Evolutionary conservation across 305 asterid genomes (phyloP).

Genomic region (Lippia alba): DNA sequence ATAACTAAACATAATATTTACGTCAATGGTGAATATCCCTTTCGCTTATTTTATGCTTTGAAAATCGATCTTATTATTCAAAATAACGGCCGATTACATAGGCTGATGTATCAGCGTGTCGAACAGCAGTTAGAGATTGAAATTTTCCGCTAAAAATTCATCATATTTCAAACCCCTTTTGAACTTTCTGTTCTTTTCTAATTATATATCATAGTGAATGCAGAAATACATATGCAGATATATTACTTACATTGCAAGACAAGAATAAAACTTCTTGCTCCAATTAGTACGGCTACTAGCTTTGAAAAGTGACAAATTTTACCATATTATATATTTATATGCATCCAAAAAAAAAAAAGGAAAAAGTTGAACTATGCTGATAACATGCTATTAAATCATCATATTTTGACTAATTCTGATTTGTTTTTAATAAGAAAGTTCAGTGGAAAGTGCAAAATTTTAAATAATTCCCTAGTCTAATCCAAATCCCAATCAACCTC

Average conservation of each 20-base stretch:
- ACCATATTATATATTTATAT: not conserved
- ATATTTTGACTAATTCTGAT: not conserved
- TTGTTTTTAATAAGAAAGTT: not conserved
- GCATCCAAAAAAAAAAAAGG: not conserved
- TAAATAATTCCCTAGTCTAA: not conserved
- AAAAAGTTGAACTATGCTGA: not conserved
- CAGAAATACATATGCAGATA: not conserved
- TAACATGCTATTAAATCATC: not conserved
- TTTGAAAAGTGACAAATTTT: not conserved
- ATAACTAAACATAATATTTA: too few relatives aligned
- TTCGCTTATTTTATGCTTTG: not conserved
- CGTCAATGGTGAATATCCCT: too few relatives aligned
- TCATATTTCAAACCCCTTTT: not conserved
- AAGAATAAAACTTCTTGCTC: not conserved
- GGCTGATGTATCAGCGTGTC: too few relatives aligned
- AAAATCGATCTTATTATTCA: not conserved
- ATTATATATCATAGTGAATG: too few relatives aligned
- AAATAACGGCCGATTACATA: not conserved
- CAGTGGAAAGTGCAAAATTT: not conserved
- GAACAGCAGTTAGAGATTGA: too few relatives aligned
- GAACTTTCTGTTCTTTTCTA: not conserved
- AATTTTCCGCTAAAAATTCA: not conserved
- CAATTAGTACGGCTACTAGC: not conserved
- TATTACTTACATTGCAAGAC: not conserved
- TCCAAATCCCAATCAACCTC: not conserved